These are phyloP conservation scores for Pisolithus albus DNA, from an alignment of 768 basidiomycete species.

Conservation along the genomic window DNA sequence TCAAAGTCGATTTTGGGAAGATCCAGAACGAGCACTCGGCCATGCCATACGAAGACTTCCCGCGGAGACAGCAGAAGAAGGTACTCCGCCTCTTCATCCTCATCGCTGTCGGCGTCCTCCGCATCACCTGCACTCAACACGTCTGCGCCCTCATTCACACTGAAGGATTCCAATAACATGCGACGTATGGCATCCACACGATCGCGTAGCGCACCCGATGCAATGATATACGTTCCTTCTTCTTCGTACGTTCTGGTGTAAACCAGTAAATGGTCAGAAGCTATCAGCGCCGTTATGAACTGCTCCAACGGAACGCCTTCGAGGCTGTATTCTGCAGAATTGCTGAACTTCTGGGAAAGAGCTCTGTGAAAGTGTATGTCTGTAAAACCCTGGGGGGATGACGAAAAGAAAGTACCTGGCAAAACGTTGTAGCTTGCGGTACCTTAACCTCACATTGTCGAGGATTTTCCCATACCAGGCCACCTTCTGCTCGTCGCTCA, in stretches of 20 bases:
- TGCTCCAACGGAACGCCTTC: conserved; percentile 66
- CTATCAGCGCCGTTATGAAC: conserved; percentile 74
- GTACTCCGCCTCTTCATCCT: conserved; percentile 61
- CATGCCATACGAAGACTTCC: conserved; percentile 87
- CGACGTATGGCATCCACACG: conserved; percentile 70
- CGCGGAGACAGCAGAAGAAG: conserved; percentile 82
- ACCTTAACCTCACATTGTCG: conserved; percentile 85
- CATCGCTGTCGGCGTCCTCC: conserved; percentile 41
- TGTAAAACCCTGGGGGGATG: not conserved
- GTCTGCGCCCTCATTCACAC: conserved; percentile 55
- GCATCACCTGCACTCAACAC: conserved; percentile 41
- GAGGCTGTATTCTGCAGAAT: conserved; percentile 85
- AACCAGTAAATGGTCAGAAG: conserved; percentile 88
- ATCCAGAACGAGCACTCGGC: conserved; percentile 72
- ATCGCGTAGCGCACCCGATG: conserved; percentile 67
- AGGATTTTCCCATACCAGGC: conserved; percentile 91
- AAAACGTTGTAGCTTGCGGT: conserved; percentile 91
- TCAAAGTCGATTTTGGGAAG: conserved; percentile 76
- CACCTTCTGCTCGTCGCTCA: conserved; percentile 78
- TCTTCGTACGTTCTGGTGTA: conserved; percentile 84
- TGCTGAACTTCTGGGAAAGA: conserved; percentile 82
- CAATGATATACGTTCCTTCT: conserved; percentile 89
- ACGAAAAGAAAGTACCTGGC: conserved; percentile 48
- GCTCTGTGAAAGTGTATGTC: conserved; percentile 35
- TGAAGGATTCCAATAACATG: conserved; percentile 81